phyloP scores from a whole-genome alignment of 2,329 filamentous ascomycete species.

The Monosporascus ibericus region DNA sequence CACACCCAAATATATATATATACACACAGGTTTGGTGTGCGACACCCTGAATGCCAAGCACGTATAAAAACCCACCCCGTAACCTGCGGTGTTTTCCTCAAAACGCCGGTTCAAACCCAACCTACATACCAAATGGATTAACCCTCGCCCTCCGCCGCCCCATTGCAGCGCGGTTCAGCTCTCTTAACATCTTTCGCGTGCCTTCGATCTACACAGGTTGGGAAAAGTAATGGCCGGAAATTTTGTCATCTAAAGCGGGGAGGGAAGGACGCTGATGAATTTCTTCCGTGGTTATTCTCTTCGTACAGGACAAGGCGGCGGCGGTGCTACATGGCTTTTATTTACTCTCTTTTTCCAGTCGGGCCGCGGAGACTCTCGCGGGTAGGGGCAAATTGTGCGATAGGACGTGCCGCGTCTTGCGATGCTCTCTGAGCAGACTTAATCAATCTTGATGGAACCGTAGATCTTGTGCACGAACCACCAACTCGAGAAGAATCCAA shows the following conservation, averaged over 20 bases:
- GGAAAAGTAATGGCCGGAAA: too few relatives aligned
- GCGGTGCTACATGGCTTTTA: not conserved
- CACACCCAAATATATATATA: too few relatives aligned
- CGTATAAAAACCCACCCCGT: not conserved
- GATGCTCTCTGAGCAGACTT: constrained; percentile 8
- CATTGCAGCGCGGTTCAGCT: too few relatives aligned
- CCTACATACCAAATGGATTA: too few relatives aligned
- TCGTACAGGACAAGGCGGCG: not conserved
- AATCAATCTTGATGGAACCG: constrained; percentile 97
- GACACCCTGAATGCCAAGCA: not conserved
- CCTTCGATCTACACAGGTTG: too few relatives aligned
- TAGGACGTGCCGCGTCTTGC: too few relatives aligned
- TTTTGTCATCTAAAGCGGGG: too few relatives aligned
- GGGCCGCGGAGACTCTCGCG: not conserved
- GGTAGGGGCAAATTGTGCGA: too few relatives aligned
- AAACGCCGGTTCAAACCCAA: not conserved
- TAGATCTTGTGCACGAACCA: constrained; percentile 93
- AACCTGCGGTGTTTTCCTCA: not conserved
- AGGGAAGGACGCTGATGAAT: too few relatives aligned
- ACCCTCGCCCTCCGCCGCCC: too few relatives aligned
- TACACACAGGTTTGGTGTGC: not conserved
- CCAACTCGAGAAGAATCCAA: constrained; percentile 94
- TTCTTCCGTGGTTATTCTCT: not conserved
- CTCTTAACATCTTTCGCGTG: too few relatives aligned
- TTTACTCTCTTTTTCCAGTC: not conserved